Base-by-base conservation (phyloP, 768 basidiomycete genomes). In the Steccherinum ochraceum region DNA sequence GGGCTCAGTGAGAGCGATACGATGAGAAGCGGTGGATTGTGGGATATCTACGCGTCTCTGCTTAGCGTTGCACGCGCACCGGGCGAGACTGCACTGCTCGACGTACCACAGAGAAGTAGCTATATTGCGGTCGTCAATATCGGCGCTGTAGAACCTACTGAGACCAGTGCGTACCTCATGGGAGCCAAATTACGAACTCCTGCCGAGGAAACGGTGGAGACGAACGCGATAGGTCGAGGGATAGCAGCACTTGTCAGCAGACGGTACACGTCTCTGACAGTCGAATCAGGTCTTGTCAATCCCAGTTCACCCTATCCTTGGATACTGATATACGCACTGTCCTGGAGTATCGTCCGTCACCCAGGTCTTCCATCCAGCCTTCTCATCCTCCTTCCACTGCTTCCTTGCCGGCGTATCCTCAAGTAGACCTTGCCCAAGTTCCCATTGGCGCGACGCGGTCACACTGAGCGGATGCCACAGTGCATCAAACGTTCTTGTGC, bases 151-250 rank as follows among this genome's bases (percentile, higher is more conserved):
- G 49, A 59, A 59, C 56, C 51, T 62, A 45, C 55, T 57, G 46
- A 45, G 1, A n/a, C 42, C 12, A n/a, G n/a, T n/a, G 13, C 63
- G 54, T 61, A 81, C 76, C 84, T 86, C 67, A 84, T 83, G 1
- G 82, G 79, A 3, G 84, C 81, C 43, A 88, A 74, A 66, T 86
- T 88, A 18, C 72, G 72, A 3, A 69, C 58, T 2, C 78, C 81
- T 49, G 73, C 64, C 3, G 58, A 52, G n/a, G 78, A 77, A 39
- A 81, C 52, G 5, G 83, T 75, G 12, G 83, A 84, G 30, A 86
- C 76, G 53, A 87, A 76, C 1, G 81, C 85, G 46, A 87, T 77
- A 12, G 85, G 85, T 35, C 87, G 75, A 18, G 84, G 86, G 12
- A 79, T 63, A 50, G 86, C 73, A 7, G 76, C 77, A 47, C 77